A percentile compares a stretch with the other conserved stretches of the same genome.
These are phyloP conservation scores for Candida fluviatilis DNA, from an alignment of 805 yeast species.

Conservation along the genomic window DNA sequence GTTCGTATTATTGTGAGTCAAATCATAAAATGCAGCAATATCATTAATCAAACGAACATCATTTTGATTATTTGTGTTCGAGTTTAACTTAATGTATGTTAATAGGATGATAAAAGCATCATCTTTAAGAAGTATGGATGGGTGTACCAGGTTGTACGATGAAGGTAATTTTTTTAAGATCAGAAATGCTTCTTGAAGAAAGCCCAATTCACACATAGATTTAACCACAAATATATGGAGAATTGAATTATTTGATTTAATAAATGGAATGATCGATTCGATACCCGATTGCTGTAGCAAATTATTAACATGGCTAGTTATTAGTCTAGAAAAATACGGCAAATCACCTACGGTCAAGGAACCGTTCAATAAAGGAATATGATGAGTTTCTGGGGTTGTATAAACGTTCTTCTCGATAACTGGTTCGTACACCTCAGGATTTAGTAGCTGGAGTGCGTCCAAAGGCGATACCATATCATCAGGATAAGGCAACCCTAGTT, in stretches of 20 bases:
- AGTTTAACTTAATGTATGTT: conserved; percentile 4
- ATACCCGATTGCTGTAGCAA: conserved; percentile 6
- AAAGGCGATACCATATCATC: conserved; percentile 6
- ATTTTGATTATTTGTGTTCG: not conserved
- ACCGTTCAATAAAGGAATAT: conserved; percentile 27
- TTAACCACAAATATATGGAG: conserved; percentile 24
- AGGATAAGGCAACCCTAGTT: conserved; percentile 1
- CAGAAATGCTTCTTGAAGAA: conserved; percentile 22
- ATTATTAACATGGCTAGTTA: conserved; percentile 13
- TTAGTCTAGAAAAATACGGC: conserved; percentile 24
- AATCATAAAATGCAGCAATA: conserved; percentile 9
- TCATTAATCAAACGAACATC: conserved; percentile 3
- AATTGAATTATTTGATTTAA: conserved; percentile 22
- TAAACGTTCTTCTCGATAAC: conserved; percentile 24
- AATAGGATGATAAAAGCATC: conserved; percentile 12
- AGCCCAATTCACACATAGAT: conserved; percentile 21
- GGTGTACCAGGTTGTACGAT: conserved; percentile 7
- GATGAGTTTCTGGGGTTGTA: conserved; percentile 14
- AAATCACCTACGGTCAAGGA: conserved; percentile 23
- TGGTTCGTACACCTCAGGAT: conserved; percentile 17
- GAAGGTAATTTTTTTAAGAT: conserved; percentile 17
- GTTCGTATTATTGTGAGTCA: conserved; percentile 3
- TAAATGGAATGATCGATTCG: conserved; percentile 9
- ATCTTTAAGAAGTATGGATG: conserved; percentile 10
- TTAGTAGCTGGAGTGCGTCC: conserved; percentile 5